Base-by-base conservation (phyloP, 2,329 filamentous ascomycete species). In the Nemania diffusa region DNA sequence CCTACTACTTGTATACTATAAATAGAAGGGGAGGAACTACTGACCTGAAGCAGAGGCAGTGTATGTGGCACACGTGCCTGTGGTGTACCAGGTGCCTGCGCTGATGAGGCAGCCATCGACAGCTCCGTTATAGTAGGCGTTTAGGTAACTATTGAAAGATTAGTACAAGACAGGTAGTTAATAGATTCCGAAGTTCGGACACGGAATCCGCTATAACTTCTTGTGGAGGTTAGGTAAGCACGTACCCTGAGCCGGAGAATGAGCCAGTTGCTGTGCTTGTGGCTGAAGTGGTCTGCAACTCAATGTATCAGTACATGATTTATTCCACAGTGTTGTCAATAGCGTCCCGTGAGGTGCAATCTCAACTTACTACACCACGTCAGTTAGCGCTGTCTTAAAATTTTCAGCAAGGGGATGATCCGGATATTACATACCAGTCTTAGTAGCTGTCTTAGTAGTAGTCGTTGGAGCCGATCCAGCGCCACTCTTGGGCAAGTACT, bases 61-160 rank as follows among this genome's bases (percentile, higher is more conserved):
- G 76, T 88, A 91, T 0, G 86, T 90, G 0, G 90, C 91, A 74
- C 90, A 92, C 0, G 89, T 90, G 1, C 90, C 90, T 1, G 82
- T 84, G 0, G 84, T 84, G 74, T 90, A 92, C 91, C 90, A 93
- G 0, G 85, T 87, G 0, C 91, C 91, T 9, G 79, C 82, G 62
- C 85, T 85, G 74, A 92, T 92, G 65, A 92, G 83, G 72, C 90
- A 92, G n/a, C 91, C 90, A 7, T 81, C 83, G 55, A 80, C 75
- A n/a, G 74, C 75, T 3, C 85, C 84, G 20, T 79, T 77, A 3
- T 82, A 80, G 27, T 83, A 74, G 2, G 90, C 88, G 61, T 89
- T 84, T 46, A 92, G 76, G 71, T 84, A 86, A 0, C 90, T 68
- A 32, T 32, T 8, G 11, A 40, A 20, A 3, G 5, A 32, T 63